Percentiles rank a stretch among this genome's conserved stretches.
phyloP scores from a whole-genome alignment of 306 rosid genomes.

The Castanea mollissima region DNA sequence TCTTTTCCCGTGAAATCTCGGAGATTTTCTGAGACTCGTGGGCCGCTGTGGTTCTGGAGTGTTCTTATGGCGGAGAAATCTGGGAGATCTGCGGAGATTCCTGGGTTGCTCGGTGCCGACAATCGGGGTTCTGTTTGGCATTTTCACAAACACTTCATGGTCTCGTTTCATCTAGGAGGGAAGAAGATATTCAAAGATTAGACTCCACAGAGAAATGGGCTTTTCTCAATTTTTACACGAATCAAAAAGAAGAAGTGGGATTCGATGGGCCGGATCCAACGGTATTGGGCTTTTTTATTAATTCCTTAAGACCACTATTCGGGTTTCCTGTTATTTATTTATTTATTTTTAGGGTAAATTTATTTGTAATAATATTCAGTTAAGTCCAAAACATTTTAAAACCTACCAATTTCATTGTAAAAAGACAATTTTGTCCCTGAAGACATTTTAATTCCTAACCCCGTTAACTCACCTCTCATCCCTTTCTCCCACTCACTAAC shows the following conservation, averaged over 20 bases:
- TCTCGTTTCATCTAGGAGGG: slow-evolving; percentile 29
- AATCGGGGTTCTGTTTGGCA: slow-evolving; percentile 39
- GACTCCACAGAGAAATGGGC: background rate
- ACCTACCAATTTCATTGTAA: too few relatives aligned
- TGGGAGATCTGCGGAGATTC: slow-evolving; percentile 54
- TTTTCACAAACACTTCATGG: slow-evolving; percentile 48
- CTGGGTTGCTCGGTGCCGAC: slow-evolving; percentile 9
- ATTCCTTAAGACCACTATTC: too few relatives aligned
- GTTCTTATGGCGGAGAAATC: slow-evolving; percentile 27
- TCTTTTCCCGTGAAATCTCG: slow-evolving; percentile 3
- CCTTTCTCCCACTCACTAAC: too few relatives aligned
- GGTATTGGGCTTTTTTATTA: background rate
- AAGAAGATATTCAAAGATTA: slow-evolving; percentile 11
- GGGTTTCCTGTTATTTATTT: too few relatives aligned
- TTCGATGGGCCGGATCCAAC: background rate
- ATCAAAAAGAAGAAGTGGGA: background rate
- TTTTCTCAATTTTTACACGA: background rate
- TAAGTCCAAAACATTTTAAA: too few relatives aligned
- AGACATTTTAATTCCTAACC: too few relatives aligned
- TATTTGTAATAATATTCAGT: too few relatives aligned
- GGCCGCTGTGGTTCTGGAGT: background rate
- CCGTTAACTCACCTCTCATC: too few relatives aligned
- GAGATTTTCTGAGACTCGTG: slow-evolving; percentile 19
- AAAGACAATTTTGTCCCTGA: too few relatives aligned
- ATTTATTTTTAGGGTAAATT: too few relatives aligned